Evolutionary conservation across 1,284 basidiomycete species (phyloP).

Genomic region (Erythrobasidium hasegawianum): DNA sequence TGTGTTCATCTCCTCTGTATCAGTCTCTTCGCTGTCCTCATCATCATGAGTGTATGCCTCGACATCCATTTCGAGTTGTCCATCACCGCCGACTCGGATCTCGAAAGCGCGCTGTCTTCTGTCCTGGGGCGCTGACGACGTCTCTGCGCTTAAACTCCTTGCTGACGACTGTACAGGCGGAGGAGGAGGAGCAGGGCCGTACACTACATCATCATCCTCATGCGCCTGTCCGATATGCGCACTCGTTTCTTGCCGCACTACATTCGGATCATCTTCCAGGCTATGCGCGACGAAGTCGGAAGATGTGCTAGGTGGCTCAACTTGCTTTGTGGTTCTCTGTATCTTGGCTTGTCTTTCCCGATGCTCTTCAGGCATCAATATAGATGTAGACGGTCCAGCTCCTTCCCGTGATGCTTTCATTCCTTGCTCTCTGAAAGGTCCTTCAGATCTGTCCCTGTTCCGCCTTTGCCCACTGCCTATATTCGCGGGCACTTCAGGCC

Average conservation of each 20-base stretch:
- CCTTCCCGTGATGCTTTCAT: no score
- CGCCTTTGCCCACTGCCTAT: not conserved
- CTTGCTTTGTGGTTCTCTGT: no score
- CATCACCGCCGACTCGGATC: conserved; percentile 30
- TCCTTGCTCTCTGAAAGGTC: no score
- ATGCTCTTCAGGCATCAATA: not conserved
- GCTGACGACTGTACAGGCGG: no score
- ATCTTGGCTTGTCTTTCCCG: not conserved
- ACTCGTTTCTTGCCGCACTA: not conserved
- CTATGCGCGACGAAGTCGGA: not conserved
- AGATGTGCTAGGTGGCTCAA: no score
- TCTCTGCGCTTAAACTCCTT: no score
- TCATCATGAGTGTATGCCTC: conserved; percentile 11
- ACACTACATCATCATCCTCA: not conserved
- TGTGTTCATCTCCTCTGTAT: conserved; percentile 17
- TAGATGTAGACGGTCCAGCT: not conserved
- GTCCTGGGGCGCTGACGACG: not conserved
- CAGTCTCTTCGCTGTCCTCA: not conserved
- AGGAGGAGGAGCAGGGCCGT: not conserved
- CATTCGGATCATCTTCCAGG: not conserved
- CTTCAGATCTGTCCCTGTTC: not conserved
- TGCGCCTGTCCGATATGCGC: no score
- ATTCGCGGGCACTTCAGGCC: conserved; percentile 31
- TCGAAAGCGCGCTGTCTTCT: conserved; percentile 7
- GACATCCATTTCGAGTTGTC: conserved; percentile 27